Conservation (phyloP, 164 flowering plant species). For the Stephania japonica region DNA sequence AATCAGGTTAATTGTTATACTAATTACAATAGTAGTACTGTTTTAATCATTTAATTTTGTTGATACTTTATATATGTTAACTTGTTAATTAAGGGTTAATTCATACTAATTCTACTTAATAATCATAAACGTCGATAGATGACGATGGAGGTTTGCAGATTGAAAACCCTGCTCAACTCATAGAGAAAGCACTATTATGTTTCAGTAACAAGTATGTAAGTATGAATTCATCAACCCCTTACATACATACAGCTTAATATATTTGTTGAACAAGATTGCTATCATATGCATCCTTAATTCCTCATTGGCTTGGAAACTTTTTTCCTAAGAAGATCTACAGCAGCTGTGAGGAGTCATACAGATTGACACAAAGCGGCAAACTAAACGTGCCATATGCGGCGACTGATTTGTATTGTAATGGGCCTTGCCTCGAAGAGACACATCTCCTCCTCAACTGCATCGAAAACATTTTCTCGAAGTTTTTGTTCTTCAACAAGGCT, state of each 20-base stretch:
- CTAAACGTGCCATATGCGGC: slow-evolving; percentile 48
- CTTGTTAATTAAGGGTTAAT: too few species aligned
- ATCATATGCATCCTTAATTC: too few species aligned
- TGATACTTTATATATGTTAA: neutral
- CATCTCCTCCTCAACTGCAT: slow-evolving; percentile 65
- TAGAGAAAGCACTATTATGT: slow-evolving; percentile 58
- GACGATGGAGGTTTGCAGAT: neutral
- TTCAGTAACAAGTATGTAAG: slow-evolving; percentile 62
- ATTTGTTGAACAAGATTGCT: neutral
- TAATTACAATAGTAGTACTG: neutral
- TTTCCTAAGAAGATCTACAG: slow-evolving; percentile 45
- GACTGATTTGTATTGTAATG: slow-evolving; percentile 57
- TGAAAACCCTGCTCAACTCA: slow-evolving; percentile 34
- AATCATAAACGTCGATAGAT: neutral
- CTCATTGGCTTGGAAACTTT: too few species aligned
- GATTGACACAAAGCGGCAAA: slow-evolving; percentile 50
- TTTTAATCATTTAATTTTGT: neutral
- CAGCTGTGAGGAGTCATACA: slow-evolving; percentile 60
- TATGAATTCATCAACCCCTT: neutral
- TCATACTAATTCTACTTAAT: neutral
- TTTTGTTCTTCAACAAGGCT: slow-evolving; percentile 65
- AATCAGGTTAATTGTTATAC: slow-evolving; percentile 29
- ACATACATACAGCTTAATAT: neutral
- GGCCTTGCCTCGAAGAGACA: slow-evolving; percentile 80
- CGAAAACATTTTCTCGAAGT: slow-evolving; percentile 36